phyloP scores from a whole-genome alignment of 306 rosid species.

The Echinosophora koreensis region DNA sequence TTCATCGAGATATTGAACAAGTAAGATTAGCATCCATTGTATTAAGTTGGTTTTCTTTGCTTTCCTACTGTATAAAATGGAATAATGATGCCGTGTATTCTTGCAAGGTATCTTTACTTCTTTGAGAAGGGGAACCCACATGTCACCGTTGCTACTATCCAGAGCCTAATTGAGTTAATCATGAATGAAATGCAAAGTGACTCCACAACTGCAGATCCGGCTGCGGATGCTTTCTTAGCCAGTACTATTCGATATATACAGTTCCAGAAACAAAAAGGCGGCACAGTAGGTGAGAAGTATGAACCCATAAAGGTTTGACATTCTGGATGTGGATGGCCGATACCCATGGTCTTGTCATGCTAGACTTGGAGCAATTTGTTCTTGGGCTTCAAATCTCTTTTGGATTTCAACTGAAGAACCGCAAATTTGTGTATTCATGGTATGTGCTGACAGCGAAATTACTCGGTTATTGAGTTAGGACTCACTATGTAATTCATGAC shows the following conservation, averaged over 20 bases:
- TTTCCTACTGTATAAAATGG: slow-evolving; percentile 12
- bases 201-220: slow-evolving; percentile 65
- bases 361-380: slow-evolving; percentile 34
- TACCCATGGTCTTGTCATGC: slow-evolving; percentile 16
- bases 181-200: slow-evolving; percentile 93
- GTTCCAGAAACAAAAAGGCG: slow-evolving; percentile 95
- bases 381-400: slow-evolving; percentile 35
- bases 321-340: slow-evolving; percentile 31
- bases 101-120: slow-evolving; percentile 90
- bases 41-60: slow-evolving; percentile 13
- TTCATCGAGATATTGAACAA: slow-evolving; percentile 94
- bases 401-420: slow-evolving; percentile 42
- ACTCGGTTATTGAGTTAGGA: slow-evolving; percentile 33
- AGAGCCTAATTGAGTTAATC: slow-evolving; percentile 83
- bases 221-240: slow-evolving; percentile 87
- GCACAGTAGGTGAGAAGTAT: slow-evolving; percentile 84
- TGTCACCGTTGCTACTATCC: slow-evolving; percentile 78
- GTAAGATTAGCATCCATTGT: slow-evolving; percentile 56
- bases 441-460: slow-evolving; percentile 39
- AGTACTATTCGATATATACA: slow-evolving; percentile 84
- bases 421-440: slow-evolving; percentile 42
- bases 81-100: slow-evolving; percentile 33
- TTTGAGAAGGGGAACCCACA: slow-evolving; percentile 94
- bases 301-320: slow-evolving; percentile 77
- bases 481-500: slow-evolving; percentile 39